Conservation (phyloP, 306 rosid species). For the Acacia acuminata region DNA sequence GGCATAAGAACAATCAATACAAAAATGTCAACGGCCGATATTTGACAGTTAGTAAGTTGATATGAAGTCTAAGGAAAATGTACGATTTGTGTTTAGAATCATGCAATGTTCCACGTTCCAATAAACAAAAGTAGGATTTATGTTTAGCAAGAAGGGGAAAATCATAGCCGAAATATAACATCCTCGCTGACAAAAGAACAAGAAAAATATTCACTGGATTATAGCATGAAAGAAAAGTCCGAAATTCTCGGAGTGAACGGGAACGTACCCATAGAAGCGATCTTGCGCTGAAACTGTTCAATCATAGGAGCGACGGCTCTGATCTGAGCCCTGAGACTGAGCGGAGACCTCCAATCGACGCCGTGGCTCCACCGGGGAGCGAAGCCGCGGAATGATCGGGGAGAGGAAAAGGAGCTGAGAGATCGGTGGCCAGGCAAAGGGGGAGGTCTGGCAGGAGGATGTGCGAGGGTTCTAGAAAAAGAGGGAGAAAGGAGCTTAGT, state of each 20-base stretch:
- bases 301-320: conserved; percentile 73
- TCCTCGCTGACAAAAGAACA: not conserved
- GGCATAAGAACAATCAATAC: conserved; percentile 10
- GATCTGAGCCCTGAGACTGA: conserved; percentile 80
- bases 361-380: conserved; percentile 77
- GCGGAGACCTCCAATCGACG: conserved; percentile 63
- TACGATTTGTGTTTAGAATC: not conserved
- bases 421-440: conserved; percentile 36
- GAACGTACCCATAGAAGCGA: conserved; percentile 71
- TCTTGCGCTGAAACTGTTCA: conserved; percentile 71
- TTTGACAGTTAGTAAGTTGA: not conserved
- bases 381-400: conserved; percentile 38
- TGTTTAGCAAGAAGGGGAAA: not conserved
- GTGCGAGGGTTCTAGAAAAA: conserved; percentile 50
- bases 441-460: conserved; percentile 26
- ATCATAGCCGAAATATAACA: not conserved
- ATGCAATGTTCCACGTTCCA: not conserved
- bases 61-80: not conserved
- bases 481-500: conserved; percentile 44
- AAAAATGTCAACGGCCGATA: conserved; percentile 1
- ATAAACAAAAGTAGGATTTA: conserved; percentile 15
- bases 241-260: conserved; percentile 22
- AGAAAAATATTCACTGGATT: not conserved
- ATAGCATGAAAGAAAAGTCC: conserved; percentile 13
- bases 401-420: conserved; percentile 42